Percentiles rank a stretch among this genome's conserved stretches.
Evolutionary conservation across 2,329 filamentous ascomycete genomes (phyloP).

Genomic region (Arthrobotrys conoides): DNA sequence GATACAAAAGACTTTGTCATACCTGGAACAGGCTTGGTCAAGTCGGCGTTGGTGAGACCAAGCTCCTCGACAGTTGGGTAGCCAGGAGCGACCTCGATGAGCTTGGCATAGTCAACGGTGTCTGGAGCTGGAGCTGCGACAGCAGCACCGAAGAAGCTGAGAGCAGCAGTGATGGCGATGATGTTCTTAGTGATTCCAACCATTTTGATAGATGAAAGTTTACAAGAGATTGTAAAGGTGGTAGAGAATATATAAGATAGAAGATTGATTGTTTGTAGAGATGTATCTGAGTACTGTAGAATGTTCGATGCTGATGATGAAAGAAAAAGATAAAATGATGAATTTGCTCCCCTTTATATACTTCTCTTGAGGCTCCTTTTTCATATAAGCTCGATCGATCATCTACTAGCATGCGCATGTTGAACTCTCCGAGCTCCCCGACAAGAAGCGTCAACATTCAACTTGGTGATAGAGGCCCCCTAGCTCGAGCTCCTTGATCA

Average conservation of each 20-base stretch:
- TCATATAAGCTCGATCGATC: background rate
- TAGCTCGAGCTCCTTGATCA: background rate
- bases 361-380: background rate
- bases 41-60: slow-evolving; percentile 48
- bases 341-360: slow-evolving; percentile 15
- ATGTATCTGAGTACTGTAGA: slow-evolving; percentile 22
- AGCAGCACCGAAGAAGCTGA: slow-evolving; percentile 42
- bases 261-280: slow-evolving; percentile 13
- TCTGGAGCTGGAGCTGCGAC: slow-evolving; percentile 38
- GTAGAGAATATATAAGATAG: slow-evolving; percentile 19
- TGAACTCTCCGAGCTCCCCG: background rate
- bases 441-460: background rate
- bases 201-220: slow-evolving; percentile 45
- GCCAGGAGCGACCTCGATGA: slow-evolving; percentile 39
- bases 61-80: slow-evolving; percentile 46
- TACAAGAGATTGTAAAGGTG: slow-evolving; percentile 27
- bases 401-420: background rate
- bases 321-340: slow-evolving; percentile 21
- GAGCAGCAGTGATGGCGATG: slow-evolving; percentile 35
- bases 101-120: slow-evolving; percentile 36
- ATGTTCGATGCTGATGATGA: slow-evolving; percentile 4
- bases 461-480: background rate
- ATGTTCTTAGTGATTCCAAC: slow-evolving; percentile 47
- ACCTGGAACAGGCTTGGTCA: slow-evolving; percentile 47
- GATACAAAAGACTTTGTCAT: background rate